phyloP scores from a whole-genome alignment of 179 eudicot species.

The Pouteria campechiana region DNA sequence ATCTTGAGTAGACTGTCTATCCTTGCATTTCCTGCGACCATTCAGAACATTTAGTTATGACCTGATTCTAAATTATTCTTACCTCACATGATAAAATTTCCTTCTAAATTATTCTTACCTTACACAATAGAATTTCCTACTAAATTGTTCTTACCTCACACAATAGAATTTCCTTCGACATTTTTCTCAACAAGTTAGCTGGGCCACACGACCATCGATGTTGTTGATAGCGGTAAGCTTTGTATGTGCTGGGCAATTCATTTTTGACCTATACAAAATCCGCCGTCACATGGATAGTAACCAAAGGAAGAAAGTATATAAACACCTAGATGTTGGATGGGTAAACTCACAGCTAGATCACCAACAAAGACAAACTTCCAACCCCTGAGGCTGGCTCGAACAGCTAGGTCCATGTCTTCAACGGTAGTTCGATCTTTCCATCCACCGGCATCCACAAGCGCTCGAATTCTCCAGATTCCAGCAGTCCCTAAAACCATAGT shows the following conservation, averaged over 20 bases:
- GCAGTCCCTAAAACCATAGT: constrained; percentile 25
- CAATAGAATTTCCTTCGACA: constrained; percentile 28
- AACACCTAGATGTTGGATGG: not conserved
- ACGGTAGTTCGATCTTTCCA: constrained; percentile 47
- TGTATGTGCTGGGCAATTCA: constrained; percentile 39
- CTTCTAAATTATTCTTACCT: too few species aligned
- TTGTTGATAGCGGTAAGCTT: constrained; percentile 33
- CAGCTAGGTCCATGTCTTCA: constrained; percentile 44
- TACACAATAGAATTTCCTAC: too few species aligned
- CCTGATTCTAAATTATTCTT: too few species aligned
- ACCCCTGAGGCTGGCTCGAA: constrained; percentile 33
- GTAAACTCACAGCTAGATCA: constrained; percentile 20
- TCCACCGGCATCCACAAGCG: constrained; percentile 36
- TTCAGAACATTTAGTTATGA: too few species aligned
- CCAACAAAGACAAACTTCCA: constrained; percentile 39
- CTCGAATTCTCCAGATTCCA: constrained; percentile 35
- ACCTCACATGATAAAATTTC: too few species aligned
- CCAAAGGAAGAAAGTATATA: too few species aligned
- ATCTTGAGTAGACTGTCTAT: too few species aligned
- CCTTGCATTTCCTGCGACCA: too few species aligned
- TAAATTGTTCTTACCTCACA: constrained; percentile 17
- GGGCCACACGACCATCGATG: constrained; percentile 51
- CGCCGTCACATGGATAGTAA: not conserved
- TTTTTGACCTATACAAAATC: constrained; percentile 24
- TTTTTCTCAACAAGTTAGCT: constrained; percentile 34